Base-by-base conservation (phyloP, 169 alveolate species). In the Cryptosporidium tyzzeri region DNA sequence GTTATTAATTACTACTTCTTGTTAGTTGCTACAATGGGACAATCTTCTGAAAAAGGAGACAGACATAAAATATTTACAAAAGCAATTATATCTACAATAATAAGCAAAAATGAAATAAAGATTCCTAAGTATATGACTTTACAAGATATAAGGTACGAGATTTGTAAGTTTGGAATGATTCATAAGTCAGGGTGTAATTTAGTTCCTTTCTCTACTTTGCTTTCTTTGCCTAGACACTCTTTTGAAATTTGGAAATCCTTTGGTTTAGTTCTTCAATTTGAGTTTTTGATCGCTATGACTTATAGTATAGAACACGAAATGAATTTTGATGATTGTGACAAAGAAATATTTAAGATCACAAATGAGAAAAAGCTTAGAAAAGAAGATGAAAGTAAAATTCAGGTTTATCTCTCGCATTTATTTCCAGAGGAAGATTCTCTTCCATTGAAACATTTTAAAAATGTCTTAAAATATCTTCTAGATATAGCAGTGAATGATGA, bases 161-260 rank as follows among this genome's bases (percentile, higher is more conserved):
- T 80, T 14, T 80, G 89, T 44, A 80, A 80, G 26, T 29, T 80
- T 26, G 89, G 89, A 21, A n/a, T 41, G 33, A 48, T 80, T 10
- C 62, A 80, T 48, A 44, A 62, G 29, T 29, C 50, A 23, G 89
- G 89, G 21, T 59, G 67, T 59, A 65, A 62, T 9, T 16, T 61
- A 1, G 41, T 12, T 7, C 89, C 89, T 14, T 65, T 80, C 23
- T 62, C 73, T 12, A 80, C 21, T 23, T 9, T 80, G 1, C 75
- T 80, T 80, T 62, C 80, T 35, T 55, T 80, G 39, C 89, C 89
- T 18, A 80, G 48, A 8, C 89, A 80, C 48, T 80, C 89, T 41
- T 65, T 39, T 65, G 45, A 80, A 2, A 59, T 80, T 44, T 80
- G 89, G 89, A 80, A 80, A 45, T 62, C 73, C 23, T 80, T 80